Base-by-base conservation (phyloP, 495 filamentous ascomycete genomes). In the Arthonia radiata region DNA sequence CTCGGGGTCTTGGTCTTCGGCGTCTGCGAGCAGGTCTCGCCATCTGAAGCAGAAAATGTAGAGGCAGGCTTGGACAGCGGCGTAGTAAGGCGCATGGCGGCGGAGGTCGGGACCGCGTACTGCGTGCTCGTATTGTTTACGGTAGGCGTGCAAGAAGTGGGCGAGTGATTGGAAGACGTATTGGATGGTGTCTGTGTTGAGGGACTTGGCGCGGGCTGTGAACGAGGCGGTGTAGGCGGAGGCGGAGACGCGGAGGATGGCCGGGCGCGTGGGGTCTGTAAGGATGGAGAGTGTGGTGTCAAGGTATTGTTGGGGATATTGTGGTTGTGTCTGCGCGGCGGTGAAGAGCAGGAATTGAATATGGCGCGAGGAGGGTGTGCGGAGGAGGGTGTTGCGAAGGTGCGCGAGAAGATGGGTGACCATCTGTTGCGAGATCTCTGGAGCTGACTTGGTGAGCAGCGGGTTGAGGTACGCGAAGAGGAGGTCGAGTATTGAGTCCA, bases 1-100 rank as follows among this genome's bases (percentile, higher is more conserved):
- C 13, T 52, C 39, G 14, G n/a, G n/a, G n/a, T 39, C 60, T 23
- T 58, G 50, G 17, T 57, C 52, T 11, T 61, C 54, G 6, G 38
- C 21, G 25, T 50, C 61, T 11, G 54, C 59, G 21, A 77, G 71
- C 25, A 99, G 53, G 31, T 93, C 83, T 19, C 74, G 68, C 83
- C 83, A 94, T 21, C 89, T 71, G 57, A 93, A 99, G 55, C 86
- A 99, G 57, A 93, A 99, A 27, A 94, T 90, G 52, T 93, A 90
- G 17, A 80, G 56, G 3, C 81, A 41, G 4, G 83, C 82, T 45
- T 94, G 83, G n/a, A 69, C 64, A 23, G 77, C 66, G 4, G 71
- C 67, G 49, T 99, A 94, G 48, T 89, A 93, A 4, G 74, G 61
- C 11, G 63, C 61, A 42, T 81, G 93, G 17, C 69, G 67, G 23